Evolutionary conservation across 2,329 filamentous ascomycete species (phyloP), one percentile per base, ranked within the genome.

Genomic region (Diaporthe longicolla): DNA sequence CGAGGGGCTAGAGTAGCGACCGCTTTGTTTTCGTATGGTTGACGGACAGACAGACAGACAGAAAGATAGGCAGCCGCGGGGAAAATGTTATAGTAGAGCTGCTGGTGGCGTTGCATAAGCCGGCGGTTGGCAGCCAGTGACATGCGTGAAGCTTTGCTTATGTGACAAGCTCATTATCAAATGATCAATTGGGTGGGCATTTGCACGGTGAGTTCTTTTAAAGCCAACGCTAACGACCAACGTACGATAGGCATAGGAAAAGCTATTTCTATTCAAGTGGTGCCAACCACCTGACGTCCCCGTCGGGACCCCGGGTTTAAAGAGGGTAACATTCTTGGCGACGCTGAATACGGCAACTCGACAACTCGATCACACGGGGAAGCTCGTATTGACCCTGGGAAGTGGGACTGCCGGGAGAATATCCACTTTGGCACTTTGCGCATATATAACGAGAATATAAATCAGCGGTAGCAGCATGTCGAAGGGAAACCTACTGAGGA

Each of bases 341-440:
- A 65, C 19, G 43, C 40, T 65, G 59, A 65, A 65, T 65, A 65
- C 43, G 59, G 59, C 3, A 65, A 5, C 24, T n/a, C 40, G 40
- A 43, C 40, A 43, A 43, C 59, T n/a, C 59, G 19, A 48, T 48
- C 17, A 29, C 19, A 48, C 19, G 59, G 43, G 15, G 40, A 48
- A 48, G 59, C 40, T 50, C 59, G 59, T 65, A 65, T 65, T 65
- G 26, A 35, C 59, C 59, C 43, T 65, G 43, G 19, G 5, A 50
- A 35, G 59, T 48, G 59, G 43, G 43, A 32, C 40, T 48, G 26
- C 19, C 26, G 59, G 43, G 17, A 48, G 1, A 48, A 32, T 29
- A 63, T 21, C 26, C 59, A n/a, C 29, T 35, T 45, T 24, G 40
- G 26, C 37, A 63, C 24, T 48, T n/a, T 32, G 24, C 37, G 26